phyloP scores from a whole-genome alignment of 192 early-diverging fungal species.

The Gigaspora rosea region DNA sequence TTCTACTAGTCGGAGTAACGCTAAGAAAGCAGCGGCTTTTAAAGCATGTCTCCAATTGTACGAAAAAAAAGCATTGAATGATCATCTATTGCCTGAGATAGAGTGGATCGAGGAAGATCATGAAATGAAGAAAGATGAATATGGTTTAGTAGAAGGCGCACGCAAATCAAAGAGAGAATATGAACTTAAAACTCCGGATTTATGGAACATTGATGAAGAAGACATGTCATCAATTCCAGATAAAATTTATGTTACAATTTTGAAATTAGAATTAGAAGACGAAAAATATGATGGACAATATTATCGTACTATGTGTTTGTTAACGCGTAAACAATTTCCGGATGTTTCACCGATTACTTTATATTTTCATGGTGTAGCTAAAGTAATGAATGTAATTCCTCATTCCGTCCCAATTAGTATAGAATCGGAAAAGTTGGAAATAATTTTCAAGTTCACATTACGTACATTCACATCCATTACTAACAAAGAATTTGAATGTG shows the following conservation, averaged over 20 bases:
- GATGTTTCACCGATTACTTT: slow-evolving; percentile 36
- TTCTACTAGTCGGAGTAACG: slow-evolving; percentile 58
- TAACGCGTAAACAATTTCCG: slow-evolving; percentile 50
- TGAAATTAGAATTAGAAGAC: slow-evolving; percentile 37
- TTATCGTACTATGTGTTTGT: slow-evolving; percentile 46
- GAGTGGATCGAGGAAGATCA: slow-evolving; percentile 33
- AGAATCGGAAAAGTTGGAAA: slow-evolving; percentile 40
- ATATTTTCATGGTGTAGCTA: slow-evolving; percentile 35
- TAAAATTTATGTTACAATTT: slow-evolving; percentile 37
- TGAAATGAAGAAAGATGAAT: slow-evolving; percentile 22
- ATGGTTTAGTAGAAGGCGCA: slow-evolving; percentile 29
- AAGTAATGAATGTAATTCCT: slow-evolving; percentile 32
- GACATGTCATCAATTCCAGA: not conserved
- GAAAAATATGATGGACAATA: slow-evolving; percentile 33
- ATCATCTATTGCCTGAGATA: slow-evolving; percentile 65
- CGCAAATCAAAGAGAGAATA: slow-evolving; percentile 35
- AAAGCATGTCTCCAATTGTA: slow-evolving; percentile 74
- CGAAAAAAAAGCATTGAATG: slow-evolving; percentile 66
- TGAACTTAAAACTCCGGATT: slow-evolving; percentile 33
- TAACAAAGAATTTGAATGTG: slow-evolving; percentile 52
- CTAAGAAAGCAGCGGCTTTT: slow-evolving; percentile 72
- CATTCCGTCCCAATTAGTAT: slow-evolving; percentile 31
- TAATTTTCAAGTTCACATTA: slow-evolving; percentile 56
- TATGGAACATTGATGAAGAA: slow-evolving; percentile 39
- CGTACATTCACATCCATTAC: slow-evolving; percentile 49